Conservation (phyloP, 192 early-diverging fungal genomes). For the Backusella mclennaniae region DNA sequence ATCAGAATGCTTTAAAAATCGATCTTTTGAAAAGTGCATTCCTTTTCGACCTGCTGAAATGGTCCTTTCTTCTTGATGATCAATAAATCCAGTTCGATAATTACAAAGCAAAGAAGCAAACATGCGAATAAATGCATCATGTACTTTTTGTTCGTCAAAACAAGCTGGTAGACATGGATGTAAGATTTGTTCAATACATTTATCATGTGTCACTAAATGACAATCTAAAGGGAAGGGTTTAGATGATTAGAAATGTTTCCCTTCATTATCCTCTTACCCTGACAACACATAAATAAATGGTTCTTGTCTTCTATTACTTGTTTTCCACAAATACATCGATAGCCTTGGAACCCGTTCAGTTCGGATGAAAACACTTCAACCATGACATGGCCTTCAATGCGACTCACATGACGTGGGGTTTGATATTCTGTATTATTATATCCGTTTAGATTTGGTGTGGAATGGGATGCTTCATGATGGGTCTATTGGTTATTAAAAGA, state of each 20-base stretch:
- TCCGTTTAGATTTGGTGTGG: neutral
- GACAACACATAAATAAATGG: constrained; percentile 17
- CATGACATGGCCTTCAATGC: constrained; percentile 30
- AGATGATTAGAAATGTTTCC: too few relatives aligned
- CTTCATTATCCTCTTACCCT: constrained; percentile 8
- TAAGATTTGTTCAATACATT: constrained; percentile 47
- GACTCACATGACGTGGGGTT: neutral
- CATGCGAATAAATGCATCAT: constrained; percentile 64
- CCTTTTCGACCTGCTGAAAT: constrained; percentile 15
- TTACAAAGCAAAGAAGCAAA: constrained; percentile 74
- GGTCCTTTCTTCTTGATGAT: constrained; percentile 23
- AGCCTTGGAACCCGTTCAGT: constrained; percentile 16
- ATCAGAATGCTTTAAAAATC: constrained; percentile 42
- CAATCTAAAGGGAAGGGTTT: constrained; percentile 28
- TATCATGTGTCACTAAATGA: constrained; percentile 45
- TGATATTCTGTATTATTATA: neutral
- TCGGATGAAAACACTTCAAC: constrained; percentile 19
- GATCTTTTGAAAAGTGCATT: constrained; percentile 26
- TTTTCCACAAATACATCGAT: constrained; percentile 31
- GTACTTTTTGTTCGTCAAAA: constrained; percentile 71
- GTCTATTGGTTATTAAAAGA: neutral
- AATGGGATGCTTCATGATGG: neutral
- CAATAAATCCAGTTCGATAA: constrained; percentile 60
- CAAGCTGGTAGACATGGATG: constrained; percentile 55
- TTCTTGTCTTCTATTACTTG: neutral